Evolutionary conservation across 345 rosid species (phyloP).

Genomic region (Linum tenue): DNA sequence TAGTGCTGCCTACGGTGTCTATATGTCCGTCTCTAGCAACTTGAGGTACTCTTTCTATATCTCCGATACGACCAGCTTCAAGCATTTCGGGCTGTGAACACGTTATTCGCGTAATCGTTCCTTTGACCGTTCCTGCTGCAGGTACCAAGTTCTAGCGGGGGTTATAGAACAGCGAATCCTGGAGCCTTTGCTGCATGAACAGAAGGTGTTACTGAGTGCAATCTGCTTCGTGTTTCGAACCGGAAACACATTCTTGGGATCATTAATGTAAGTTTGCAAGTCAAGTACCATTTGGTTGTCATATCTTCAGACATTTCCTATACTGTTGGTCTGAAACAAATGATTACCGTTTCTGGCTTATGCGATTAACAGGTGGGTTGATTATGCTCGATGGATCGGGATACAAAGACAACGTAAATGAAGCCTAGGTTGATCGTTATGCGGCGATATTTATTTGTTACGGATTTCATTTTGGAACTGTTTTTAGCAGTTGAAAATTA

Average conservation of each 20-base stretch:
- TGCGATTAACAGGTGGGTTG: conserved; percentile 74
- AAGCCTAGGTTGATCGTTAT: background rate
- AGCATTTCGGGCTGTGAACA: background rate
- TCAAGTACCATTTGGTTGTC: background rate
- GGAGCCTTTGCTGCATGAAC: conserved; percentile 88
- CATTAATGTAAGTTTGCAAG: conserved; percentile 60
- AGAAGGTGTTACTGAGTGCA: conserved; percentile 76
- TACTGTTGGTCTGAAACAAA: background rate
- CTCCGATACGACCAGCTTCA: background rate
- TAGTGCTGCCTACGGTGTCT: conserved; percentile 88
- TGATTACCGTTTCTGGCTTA: background rate
- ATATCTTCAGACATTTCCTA: background rate
- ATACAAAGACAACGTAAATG: conserved; percentile 40
- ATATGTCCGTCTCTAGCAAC: conserved; percentile 95
- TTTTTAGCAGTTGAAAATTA: too few relatives aligned
- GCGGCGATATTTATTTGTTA: background rate
- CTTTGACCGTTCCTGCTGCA: conserved; percentile 9
- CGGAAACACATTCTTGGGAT: conserved; percentile 96
- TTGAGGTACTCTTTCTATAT: conserved; percentile 44
- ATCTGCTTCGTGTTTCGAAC: conserved; percentile 89
- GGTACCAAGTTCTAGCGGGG: conserved; percentile 97
- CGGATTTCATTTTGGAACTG: too few relatives aligned
- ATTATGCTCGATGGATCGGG: conserved; percentile 86
- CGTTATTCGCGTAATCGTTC: background rate
- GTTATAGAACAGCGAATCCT: conserved; percentile 85